Evolutionary conservation across 371 early-diverging fungal genomes (phyloP).

Genomic region (Mucor mucedo): DNA sequence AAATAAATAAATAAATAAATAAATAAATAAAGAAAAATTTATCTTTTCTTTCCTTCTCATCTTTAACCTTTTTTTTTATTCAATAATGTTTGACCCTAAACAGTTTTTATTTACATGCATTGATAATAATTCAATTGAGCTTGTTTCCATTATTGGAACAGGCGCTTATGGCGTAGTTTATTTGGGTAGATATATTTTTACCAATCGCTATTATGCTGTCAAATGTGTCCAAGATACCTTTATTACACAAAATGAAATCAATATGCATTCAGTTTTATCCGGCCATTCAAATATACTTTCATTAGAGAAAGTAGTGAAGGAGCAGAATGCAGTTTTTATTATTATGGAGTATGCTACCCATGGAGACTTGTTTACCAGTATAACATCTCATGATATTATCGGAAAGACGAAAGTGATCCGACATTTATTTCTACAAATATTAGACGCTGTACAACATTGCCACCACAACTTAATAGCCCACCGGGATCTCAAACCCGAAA

Average conservation of each 20-base stretch:
- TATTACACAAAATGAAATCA: conserved; percentile 66
- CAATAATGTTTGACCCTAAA: conserved; percentile 24
- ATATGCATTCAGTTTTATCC: conserved; percentile 63
- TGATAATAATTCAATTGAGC: conserved; percentile 41
- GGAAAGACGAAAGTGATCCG: conserved; percentile 52
- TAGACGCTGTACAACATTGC: conserved; percentile 60
- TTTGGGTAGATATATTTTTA: conserved; percentile 47
- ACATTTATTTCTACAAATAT: conserved; percentile 58
- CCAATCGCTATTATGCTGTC: conserved; percentile 61
- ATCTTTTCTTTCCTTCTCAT: conserved; percentile 3
- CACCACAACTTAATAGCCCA: conserved; percentile 61
- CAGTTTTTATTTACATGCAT: conserved; percentile 35
- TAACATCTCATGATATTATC: conserved; percentile 53
- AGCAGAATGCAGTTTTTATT: conserved; percentile 60
- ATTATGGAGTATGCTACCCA: conserved; percentile 73
- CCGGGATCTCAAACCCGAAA: conserved; percentile 78
- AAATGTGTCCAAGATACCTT: conserved; percentile 49
- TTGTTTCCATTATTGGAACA: conserved; percentile 63
- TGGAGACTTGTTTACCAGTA: conserved; percentile 69
- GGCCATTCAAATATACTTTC: conserved; percentile 72
- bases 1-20: conserved; percentile 6
- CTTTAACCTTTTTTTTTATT: neutral
- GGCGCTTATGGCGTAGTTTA: conserved; percentile 79
- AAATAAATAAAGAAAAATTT: neutral
- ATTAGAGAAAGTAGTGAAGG: conserved; percentile 67